phyloP scores from a whole-genome alignment of 768 basidiomycete species.

The Pholiota molesta region DNA sequence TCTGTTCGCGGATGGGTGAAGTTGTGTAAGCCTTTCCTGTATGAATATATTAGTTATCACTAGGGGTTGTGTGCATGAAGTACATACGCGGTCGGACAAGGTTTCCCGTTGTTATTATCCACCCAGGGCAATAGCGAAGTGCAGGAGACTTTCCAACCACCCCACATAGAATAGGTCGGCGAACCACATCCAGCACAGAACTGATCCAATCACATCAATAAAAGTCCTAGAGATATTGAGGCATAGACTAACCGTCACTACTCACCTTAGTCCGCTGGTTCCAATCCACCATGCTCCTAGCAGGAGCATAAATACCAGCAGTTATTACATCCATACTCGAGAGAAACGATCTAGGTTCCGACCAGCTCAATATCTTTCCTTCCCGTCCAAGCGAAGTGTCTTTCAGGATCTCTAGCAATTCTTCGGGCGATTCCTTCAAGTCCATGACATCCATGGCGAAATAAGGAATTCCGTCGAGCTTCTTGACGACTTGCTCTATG shows the following conservation, averaged over 20 bases:
- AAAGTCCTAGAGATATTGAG: not conserved
- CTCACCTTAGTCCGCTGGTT: constrained; percentile 83
- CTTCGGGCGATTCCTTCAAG: constrained; percentile 36
- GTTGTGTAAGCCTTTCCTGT: constrained; percentile 85
- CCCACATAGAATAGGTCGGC: constrained; percentile 85
- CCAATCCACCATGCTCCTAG: constrained; percentile 90
- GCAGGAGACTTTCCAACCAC: constrained; percentile 93
- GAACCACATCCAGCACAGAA: constrained; percentile 91
- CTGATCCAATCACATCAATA: constrained; percentile 38
- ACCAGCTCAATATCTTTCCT: constrained; percentile 54
- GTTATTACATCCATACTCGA: constrained; percentile 61
- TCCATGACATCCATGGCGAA: constrained; percentile 80
- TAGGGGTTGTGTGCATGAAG: not conserved
- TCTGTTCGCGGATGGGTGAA: constrained; percentile 83
- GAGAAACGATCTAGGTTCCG: constrained; percentile 65
- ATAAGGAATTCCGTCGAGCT: constrained; percentile 80
- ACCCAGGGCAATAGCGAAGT: constrained; percentile 75
- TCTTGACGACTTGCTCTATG: constrained; percentile 53
- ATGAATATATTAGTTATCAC: not conserved
- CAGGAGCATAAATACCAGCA: constrained; percentile 77
- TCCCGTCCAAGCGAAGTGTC: constrained; percentile 39
- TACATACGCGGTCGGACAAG: constrained; percentile 72
- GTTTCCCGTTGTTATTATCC: constrained; percentile 60
- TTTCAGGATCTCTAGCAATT: constrained; percentile 42
- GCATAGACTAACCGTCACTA: no score